These are phyloP conservation scores for Punica granatum DNA, from an alignment of 345 rosid genomes.

Conservation along the genomic window DNA sequence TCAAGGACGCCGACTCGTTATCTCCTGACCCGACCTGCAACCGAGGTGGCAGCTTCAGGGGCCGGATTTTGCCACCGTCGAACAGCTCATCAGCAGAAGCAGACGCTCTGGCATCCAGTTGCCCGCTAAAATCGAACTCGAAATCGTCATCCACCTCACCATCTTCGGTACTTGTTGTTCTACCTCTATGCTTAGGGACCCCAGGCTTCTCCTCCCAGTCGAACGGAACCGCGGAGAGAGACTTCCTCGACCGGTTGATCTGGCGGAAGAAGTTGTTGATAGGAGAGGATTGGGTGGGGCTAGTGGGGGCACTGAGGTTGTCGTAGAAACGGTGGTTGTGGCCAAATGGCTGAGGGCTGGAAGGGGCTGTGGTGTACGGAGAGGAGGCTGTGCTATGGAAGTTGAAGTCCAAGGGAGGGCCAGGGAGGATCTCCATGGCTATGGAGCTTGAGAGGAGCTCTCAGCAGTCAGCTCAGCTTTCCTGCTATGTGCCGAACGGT, in stretches of 20 bases:
- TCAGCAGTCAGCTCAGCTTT: too few species aligned
- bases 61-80: conserved; percentile 78
- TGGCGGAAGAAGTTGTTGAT: conserved; percentile 13
- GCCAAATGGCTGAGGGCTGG: conserved; percentile 78
- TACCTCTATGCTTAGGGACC: conserved; percentile 19
- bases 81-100: conserved; percentile 90
- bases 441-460: background rate
- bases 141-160: conserved; percentile 40
- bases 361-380: conserved; percentile 95
- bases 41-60: conserved; percentile 42
- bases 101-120: conserved; percentile 40
- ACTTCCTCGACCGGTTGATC: conserved; percentile 12
- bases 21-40: conserved; percentile 7
- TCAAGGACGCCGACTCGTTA: conserved; percentile 17
- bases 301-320: conserved; percentile 58
- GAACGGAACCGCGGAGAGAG: conserved; percentile 27
- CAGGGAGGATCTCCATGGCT: conserved; percentile 35
- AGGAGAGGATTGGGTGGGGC: conserved; percentile 40
- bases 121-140: conserved; percentile 80
- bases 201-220: conserved; percentile 43
- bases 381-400: conserved; percentile 80
- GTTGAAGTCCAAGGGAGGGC: conserved; percentile 42
- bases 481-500: too few species aligned
- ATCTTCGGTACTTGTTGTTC: background rate
- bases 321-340: conserved; percentile 19